Evolutionary conservation across 2,329 filamentous ascomycete species (phyloP), one percentile per base, ranked within the genome.

Genomic region (Alternaria ethzedia): DNA sequence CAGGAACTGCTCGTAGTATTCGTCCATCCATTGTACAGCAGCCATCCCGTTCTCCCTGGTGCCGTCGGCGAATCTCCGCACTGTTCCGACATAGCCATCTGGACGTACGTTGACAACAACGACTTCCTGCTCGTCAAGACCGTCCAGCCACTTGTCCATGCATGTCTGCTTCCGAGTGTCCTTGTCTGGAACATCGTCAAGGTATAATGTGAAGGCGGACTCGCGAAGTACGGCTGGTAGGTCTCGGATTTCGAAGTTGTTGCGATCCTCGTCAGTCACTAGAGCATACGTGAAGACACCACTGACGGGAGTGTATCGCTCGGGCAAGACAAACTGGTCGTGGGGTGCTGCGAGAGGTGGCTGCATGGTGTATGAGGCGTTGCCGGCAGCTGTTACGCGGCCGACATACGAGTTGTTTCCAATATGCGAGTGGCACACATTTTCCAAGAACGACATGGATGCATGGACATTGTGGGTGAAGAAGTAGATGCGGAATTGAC

Each of bases 401-500:
- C 85, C 87, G 30, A 92, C 83, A 45, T 91, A 84, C 1, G 86
- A 88, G 6, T 80, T 79, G 26, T 78, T 74, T 2, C 84, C 82
- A 2, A 84, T 82, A 54, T 91, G 83, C 10, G 85, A 81, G 25
- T 83, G 80, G 69, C 86, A 90, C 44, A 93, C 84, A 0, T 82
- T 83, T 7, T 86, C 82, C 23, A 93, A 82, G 78, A 92, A 92
- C 1, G 82, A 80, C 57, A 81, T 82, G 30, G 83, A 79, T 54
- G 83, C 77, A 58, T 84, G 82, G 3, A 92, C 83, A 70, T 92
- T 85, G 72, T 87, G 88, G 64, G 88, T 86, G 64, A 94, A 86
- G 64, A 94, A 85, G 77, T 91, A 93, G 49, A 93, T 86, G 52
- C 90, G 86, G 82, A 94, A 94, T 73, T 94, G 91, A 25, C 91